A percentile compares a stretch with the other conserved stretches of the same genome.
These are phyloP conservation scores for Aegilops sharonensis DNA, from an alignment of 176 grass and related monocot genomes.

Conservation along the genomic window DNA sequence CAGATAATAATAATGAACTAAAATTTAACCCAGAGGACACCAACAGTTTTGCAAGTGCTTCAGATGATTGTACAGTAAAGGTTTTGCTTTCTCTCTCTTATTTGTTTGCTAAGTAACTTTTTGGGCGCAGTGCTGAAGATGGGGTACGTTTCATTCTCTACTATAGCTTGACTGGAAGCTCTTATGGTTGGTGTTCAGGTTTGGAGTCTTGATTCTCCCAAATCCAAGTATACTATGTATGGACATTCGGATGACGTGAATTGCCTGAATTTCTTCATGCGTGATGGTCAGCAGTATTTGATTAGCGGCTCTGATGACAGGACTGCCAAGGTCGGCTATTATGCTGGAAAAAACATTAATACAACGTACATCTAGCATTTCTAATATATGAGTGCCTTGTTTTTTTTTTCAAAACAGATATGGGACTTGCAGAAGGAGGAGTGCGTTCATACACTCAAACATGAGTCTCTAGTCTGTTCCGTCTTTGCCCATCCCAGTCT, in stretches of 20 bases:
- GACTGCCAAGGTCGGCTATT: neutral
- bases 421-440: too few species aligned
- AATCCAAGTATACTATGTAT: neutral
- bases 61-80: fast-evolving
- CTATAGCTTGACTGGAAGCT: neutral
- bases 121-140: neutral
- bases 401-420: too few species aligned
- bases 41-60: neutral
- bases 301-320: neutral
- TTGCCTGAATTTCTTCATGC: neutral
- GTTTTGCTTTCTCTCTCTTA: neutral
- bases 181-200: neutral
- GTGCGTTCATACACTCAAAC: too few species aligned
- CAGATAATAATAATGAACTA: fast-evolving
- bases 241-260: fast-evolving
- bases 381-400: too few species aligned
- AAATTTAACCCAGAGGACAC: neutral
- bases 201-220: too few species aligned
- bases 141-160: neutral
- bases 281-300: neutral
- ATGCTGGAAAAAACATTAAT: too few species aligned
- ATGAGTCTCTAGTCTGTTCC: too few species aligned
- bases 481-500: neutral
- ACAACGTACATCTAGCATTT: too few species aligned
- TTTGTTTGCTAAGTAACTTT: neutral